Percentiles rank a stretch among this genome's conserved stretches.
These are phyloP conservation scores for Trichopus zeylanicus DNA, from an alignment of 116 monocot species.

Conservation along the genomic window DNA sequence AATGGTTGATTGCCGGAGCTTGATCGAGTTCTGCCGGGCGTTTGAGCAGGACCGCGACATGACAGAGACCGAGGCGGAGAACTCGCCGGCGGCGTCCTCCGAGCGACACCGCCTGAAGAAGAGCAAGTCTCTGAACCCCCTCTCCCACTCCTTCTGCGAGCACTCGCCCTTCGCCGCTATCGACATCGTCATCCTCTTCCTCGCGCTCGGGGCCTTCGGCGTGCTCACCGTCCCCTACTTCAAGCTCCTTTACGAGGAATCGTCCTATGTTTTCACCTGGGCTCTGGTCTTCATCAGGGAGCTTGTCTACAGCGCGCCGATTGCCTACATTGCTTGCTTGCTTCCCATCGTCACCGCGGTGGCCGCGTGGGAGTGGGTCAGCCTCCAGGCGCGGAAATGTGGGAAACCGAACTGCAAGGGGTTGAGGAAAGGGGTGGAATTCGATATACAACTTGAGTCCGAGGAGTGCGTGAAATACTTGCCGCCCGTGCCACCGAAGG, in stretches of 20 bases:
- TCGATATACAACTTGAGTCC: constrained; percentile 83
- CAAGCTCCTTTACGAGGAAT: constrained; percentile 28
- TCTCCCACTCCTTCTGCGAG: constrained; percentile 67
- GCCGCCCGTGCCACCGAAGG: constrained; percentile 29
- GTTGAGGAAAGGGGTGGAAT: constrained; percentile 64
- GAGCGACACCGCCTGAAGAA: constrained; percentile 5
- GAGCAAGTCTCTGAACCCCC: constrained; percentile 43
- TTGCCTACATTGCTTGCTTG: constrained; percentile 36
- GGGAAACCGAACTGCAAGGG: constrained; percentile 66
- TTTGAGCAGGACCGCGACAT: constrained; percentile 75
- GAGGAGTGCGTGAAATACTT: constrained; percentile 70
- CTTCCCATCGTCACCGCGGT: constrained; percentile 24
- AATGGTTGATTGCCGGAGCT: constrained; percentile 83
- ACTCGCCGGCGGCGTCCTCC: constrained; percentile 2
- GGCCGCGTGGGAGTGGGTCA: constrained; percentile 33
- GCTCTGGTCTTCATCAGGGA: constrained; percentile 23
- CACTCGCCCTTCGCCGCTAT: constrained; percentile 60
- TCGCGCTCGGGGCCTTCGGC: constrained; percentile 49
- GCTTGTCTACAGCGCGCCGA: constrained; percentile 24
- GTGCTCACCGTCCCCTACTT: constrained; percentile 51
- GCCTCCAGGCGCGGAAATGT: constrained; percentile 48
- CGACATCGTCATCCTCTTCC: constrained; percentile 47
- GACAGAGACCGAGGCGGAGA: too few species aligned
- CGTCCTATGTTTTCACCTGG: constrained; percentile 16
- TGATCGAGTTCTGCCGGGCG: constrained; percentile 87